Evolutionary conservation across 164 flowering plant genomes (phyloP).

Genomic region (Liriodendron chinense): DNA sequence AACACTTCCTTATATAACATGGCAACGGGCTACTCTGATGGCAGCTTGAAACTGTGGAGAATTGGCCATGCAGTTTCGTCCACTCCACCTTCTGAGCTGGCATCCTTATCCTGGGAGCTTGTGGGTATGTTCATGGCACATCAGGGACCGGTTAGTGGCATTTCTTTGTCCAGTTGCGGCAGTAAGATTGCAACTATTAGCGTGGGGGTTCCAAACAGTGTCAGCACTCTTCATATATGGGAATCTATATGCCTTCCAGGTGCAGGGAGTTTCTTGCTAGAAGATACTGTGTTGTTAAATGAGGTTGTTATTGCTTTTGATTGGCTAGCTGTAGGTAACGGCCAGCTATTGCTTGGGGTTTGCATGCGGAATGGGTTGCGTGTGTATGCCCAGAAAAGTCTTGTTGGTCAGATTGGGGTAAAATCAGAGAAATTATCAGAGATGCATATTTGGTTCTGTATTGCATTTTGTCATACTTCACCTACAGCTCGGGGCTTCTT

Average conservation of each 20-base stretch:
- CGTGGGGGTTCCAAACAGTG: constrained; percentile 22
- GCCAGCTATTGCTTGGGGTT: constrained; percentile 71
- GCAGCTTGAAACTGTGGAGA: constrained; percentile 81
- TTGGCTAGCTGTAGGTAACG: constrained; percentile 71
- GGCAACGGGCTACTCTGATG: constrained; percentile 82
- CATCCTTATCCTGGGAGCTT: constrained; percentile 56
- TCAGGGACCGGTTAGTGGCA: constrained; percentile 48
- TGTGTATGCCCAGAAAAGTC: constrained; percentile 50
- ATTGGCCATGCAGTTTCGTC: constrained; percentile 26
- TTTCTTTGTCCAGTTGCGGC: constrained; percentile 60
- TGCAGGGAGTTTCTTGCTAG: constrained; percentile 59
- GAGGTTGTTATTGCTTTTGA: constrained; percentile 48
- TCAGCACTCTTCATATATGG: constrained; percentile 58
- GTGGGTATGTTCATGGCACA: constrained; percentile 59
- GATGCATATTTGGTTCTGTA: constrained; percentile 57
- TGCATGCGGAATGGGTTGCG: constrained; percentile 60
- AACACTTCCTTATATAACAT: constrained; percentile 51
- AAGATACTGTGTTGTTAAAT: constrained; percentile 52
- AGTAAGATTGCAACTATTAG: constrained; percentile 71
- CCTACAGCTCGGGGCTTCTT: constrained; percentile 44
- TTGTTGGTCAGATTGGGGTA: constrained; percentile 30
- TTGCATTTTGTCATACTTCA: constrained; percentile 48
- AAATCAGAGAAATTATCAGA: constrained; percentile 27
- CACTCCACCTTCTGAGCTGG: constrained; percentile 16
- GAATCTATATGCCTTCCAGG: constrained; percentile 41